Percentiles rank a stretch among this genome's conserved stretches.
phyloP scores from a whole-genome alignment of 1,139 yeast species.

The Debaryomyces subglobosus region DNA sequence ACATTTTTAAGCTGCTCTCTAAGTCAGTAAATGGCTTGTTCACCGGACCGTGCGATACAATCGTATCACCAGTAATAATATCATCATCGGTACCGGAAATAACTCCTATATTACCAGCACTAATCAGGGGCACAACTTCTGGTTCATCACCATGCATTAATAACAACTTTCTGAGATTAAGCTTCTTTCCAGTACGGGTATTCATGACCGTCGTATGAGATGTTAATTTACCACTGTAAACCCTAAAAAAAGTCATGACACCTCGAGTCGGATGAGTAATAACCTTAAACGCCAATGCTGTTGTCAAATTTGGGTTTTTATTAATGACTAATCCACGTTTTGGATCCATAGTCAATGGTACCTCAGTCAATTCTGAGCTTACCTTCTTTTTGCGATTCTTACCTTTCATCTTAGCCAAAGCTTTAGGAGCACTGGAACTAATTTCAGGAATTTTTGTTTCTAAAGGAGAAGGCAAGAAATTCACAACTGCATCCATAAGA shows the following conservation, averaged over 20 bases:
- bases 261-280: constrained; percentile 85
- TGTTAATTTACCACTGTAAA: constrained; percentile 76
- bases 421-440: constrained; percentile 24
- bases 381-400: constrained; percentile 15
- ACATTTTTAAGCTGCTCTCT: constrained; percentile 57
- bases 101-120: constrained; percentile 90
- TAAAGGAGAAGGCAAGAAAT: constrained; percentile 80
- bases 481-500: constrained; percentile 76
- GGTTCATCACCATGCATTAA: constrained; percentile 91
- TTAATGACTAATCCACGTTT: constrained; percentile 55
- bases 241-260: constrained; percentile 81
- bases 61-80: constrained; percentile 87
- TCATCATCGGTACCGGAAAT: constrained; percentile 71
- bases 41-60: constrained; percentile 56
- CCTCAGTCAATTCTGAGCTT: constrained; percentile 19
- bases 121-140: constrained; percentile 62
- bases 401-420: constrained; percentile 15
- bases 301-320: constrained; percentile 58
- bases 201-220: constrained; percentile 67
- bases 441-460: constrained; percentile 65
- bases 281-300: constrained; percentile 92
- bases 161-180: constrained; percentile 67
- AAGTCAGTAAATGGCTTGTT: constrained; percentile 52
- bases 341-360: constrained; percentile 42
- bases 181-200: constrained; percentile 67